Percentiles rank a stretch among this genome's conserved stretches.
Evolutionary conservation across 345 rosid species (phyloP).

Genomic region (Bruguiera gymnorhiza): DNA sequence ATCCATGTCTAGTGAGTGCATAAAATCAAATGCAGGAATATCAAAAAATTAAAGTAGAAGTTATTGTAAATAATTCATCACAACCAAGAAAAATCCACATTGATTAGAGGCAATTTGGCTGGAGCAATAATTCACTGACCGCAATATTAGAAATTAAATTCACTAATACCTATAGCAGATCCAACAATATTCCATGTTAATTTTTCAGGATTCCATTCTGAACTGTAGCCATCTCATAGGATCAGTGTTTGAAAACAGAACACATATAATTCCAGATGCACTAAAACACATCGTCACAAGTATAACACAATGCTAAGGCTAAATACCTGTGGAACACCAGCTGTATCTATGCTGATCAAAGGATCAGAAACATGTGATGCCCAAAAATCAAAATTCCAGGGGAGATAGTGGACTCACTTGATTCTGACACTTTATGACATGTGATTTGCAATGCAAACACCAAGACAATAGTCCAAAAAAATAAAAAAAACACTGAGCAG

Average conservation of each 20-base stretch:
- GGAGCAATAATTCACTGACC: background rate
- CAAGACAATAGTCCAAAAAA: background rate
- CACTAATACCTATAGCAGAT: background rate
- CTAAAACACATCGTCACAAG: background rate
- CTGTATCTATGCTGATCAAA: conserved; percentile 67
- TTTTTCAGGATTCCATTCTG: background rate
- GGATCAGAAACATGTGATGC: conserved; percentile 81
- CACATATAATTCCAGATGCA: background rate
- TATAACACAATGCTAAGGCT: background rate
- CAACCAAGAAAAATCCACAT: background rate
- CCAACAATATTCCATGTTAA: background rate
- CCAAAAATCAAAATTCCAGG: conserved; percentile 79
- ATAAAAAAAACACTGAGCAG: no score
- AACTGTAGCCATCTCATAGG: conserved; percentile 2
- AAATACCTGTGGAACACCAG: conserved; percentile 84
- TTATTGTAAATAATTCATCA: background rate
- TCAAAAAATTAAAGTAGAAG: background rate
- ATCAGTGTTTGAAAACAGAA: background rate
- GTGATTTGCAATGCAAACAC: conserved; percentile 18
- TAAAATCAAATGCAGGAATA: no score
- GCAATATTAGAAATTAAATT: background rate
- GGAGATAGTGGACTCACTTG: conserved; percentile 65
- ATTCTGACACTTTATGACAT: conserved; percentile 62
- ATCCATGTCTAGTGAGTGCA: conserved; percentile 8
- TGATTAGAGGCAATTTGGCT: background rate